Percentiles rank a stretch among this genome's conserved stretches.
These are phyloP conservation scores for Alloteropsis semialata DNA, from an alignment of 176 grass and related monocot species.

Conservation along the genomic window DNA sequence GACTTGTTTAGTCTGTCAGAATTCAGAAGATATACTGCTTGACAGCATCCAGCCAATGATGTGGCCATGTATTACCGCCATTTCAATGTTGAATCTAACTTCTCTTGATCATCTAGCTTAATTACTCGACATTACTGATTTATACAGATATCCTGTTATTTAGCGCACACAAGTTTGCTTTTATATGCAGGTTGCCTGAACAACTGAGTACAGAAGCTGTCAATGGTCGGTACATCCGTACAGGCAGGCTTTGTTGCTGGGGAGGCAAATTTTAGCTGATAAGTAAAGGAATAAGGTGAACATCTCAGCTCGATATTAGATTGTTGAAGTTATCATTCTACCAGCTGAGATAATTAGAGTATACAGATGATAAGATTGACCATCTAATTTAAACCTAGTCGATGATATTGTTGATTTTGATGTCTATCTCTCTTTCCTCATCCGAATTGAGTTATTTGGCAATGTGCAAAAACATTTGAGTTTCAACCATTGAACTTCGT, in stretches of 20 bases:
- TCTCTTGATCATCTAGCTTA: not conserved
- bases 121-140: not conserved
- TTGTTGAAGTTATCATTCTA: slow-evolving; percentile 19
- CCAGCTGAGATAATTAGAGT: too few species aligned
- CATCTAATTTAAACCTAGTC: too few species aligned
- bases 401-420: not conserved
- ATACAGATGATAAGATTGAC: not conserved
- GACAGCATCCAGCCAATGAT: not conserved
- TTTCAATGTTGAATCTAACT: too few species aligned
- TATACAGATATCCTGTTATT: not conserved
- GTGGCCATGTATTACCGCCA: not conserved
- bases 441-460: too few species aligned
- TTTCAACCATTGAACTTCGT: not conserved
- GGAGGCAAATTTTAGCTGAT: too few species aligned
- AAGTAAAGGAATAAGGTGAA: not conserved
- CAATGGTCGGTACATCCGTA: not conserved
- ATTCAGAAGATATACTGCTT: not conserved
- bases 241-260: too few species aligned
- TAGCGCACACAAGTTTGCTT: not conserved
- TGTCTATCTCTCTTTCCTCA: too few species aligned
- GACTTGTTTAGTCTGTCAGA: not conserved
- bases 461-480: not conserved
- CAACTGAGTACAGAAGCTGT: not conserved
- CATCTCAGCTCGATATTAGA: not conserved
- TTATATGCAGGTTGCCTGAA: not conserved